Base-by-base conservation (phyloP, 371 early-diverging fungal species). In the Fennellomyces sp. region DNA sequence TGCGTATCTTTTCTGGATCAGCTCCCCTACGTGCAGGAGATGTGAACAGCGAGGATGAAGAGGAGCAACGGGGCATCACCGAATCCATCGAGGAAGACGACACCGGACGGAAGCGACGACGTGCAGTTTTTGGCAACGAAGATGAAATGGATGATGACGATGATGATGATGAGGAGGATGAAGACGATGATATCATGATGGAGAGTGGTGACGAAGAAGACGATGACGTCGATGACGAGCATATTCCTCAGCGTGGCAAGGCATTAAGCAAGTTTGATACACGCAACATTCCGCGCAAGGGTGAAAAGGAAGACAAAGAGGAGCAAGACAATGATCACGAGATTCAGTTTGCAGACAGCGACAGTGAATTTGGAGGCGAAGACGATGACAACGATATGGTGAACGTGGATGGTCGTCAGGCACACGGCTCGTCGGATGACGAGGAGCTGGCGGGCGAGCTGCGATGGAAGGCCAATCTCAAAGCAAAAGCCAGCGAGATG, bases 1-100 rank as follows among this genome's bases (percentile, higher is more conserved):
- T 98, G 61, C 87, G 88, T 17, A 81, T 98, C 53, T 98, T 98
- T 66, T 82, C 88, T 8, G 77, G 80, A 17, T 88, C 96, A 8
- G 75, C 84, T 25, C 94, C 93, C 12, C 66, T 94, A 56, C 75
- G 75, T 56, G 92, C 90, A n/a, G 80, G 72, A 1, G 87, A 88
- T 71, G 57, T 83, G 12, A 75, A 65, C 12, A 63, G 70, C 21
- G 75, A 72, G 6, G 65, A 65, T 8, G 75, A 74, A 48, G 69
- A 75, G 27, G 65, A 74, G 50, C 81, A 71, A 23, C 66, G 64
- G 35, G 62, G 57, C 12, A 36, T 62, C n/a, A 47, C 49, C 7
- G 84, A 84, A 51, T 68, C 66, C 13, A 60, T 73, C 45, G 78
- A 81, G 52, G 58, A 70, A 30, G 73, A 80, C 56, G 69, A 68